phyloP scores from a whole-genome alignment of 352 stramenopile genomes.

The Pythium chondricola region DNA sequence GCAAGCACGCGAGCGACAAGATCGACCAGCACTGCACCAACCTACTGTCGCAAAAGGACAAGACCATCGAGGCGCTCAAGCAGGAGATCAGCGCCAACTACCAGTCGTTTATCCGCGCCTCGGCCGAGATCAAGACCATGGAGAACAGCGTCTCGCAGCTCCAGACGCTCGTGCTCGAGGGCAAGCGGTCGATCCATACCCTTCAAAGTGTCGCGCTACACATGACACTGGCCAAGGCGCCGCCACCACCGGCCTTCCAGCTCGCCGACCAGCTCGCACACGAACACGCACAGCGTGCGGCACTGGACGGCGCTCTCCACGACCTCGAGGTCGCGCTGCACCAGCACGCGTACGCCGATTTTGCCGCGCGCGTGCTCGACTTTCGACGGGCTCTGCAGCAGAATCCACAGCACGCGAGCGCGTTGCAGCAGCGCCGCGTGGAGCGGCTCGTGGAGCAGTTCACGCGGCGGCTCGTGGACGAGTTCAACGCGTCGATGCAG shows the following conservation, averaged over 20 bases:
- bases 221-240: conserved; percentile 26
- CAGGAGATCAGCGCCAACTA: conserved; percentile 81
- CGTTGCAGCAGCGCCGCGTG: conserved; percentile 39
- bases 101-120: conserved; percentile 68
- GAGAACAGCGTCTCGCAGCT: conserved; percentile 81
- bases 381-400: conserved; percentile 40
- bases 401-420: conserved; percentile 25
- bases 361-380: conserved; percentile 44
- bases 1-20: conserved; percentile 66
- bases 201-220: conserved; percentile 50
- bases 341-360: conserved; percentile 59
- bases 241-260: conserved; percentile 25
- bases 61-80: conserved; percentile 80
- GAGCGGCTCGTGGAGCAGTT: conserved; percentile 52
- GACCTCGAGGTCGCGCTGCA: conserved; percentile 64
- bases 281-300: conserved; percentile 38
- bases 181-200: conserved; percentile 56
- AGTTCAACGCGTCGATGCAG: conserved; percentile 74
- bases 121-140: conserved; percentile 75
- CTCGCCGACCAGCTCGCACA: conserved; percentile 41
- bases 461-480: conserved; percentile 49
- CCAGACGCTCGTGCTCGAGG: conserved; percentile 67
- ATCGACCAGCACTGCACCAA: conserved; percentile 73
- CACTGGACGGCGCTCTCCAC: conserved; percentile 51
- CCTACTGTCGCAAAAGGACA: conserved; percentile 73